phyloP scores from a whole-genome alignment of 495 filamentous ascomycete genomes.

The Tuber aestivum region DNA sequence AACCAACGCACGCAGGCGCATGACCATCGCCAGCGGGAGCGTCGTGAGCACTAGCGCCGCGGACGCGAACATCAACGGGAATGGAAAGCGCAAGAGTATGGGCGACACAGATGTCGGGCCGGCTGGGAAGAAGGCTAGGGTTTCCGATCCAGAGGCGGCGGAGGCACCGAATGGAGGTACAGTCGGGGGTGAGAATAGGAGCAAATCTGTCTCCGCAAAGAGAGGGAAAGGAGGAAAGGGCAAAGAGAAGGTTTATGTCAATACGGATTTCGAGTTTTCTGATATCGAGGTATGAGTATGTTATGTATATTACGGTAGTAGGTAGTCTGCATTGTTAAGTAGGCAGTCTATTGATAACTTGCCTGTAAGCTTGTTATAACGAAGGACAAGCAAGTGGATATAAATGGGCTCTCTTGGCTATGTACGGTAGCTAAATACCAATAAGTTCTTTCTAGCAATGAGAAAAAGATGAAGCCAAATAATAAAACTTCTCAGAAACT shows the following conservation, averaged over 20 bases:
- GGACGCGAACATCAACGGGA: neutral
- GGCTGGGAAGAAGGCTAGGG: neutral
- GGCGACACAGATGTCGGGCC: neutral
- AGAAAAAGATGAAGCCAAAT: neutral
- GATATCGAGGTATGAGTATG: conserved; percentile 20
- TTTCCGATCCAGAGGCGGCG: too few species aligned
- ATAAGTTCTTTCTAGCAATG: neutral
- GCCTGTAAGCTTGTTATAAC: neutral
- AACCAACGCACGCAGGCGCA: neutral
- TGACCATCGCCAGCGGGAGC: neutral
- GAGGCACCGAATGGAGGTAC: neutral
- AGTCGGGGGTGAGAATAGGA: neutral
- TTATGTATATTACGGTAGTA: neutral
- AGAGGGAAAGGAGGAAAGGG: neutral
- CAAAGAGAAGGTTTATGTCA: conserved; percentile 7
- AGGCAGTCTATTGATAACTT: too few species aligned
- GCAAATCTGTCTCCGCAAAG: neutral
- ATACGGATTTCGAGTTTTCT: conserved; percentile 33
- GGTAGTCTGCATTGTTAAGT: neutral
- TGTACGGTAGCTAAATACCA: neutral
- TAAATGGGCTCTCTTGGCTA: neutral
- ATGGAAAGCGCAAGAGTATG: neutral
- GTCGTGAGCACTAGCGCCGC: neutral
- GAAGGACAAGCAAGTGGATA: neutral
- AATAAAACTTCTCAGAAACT: neutral